phyloP scores from a whole-genome alignment of 1,284 basidiomycete species.

The Fomitopsis pinicola region DNA sequence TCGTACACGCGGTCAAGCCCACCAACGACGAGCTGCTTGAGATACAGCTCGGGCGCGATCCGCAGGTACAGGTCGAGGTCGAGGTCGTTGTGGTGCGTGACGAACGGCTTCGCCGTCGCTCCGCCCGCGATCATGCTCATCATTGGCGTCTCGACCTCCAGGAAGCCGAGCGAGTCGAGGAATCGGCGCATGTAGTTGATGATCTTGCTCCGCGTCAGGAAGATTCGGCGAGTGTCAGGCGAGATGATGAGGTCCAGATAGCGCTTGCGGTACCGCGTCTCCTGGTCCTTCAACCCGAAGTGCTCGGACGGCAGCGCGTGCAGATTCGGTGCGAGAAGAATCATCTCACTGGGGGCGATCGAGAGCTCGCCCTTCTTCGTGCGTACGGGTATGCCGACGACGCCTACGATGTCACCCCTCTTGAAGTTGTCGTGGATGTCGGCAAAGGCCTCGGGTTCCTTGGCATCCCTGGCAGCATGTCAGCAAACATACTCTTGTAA shows the following conservation, averaged over 20 bases:
- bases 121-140: conserved; percentile 97
- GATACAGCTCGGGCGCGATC: conserved; percentile 95
- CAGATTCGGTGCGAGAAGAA: conserved; percentile 92
- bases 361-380: conserved; percentile 97
- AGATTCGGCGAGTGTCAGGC: conserved; percentile 86
- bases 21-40: conserved; percentile 97
- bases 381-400: conserved; percentile 84
- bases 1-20: conserved; percentile 98
- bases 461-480: conserved; percentile 52
- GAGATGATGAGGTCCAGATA: conserved; percentile 99
- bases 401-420: conserved; percentile 95
- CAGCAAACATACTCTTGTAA: not conserved
- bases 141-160: conserved; percentile 99
- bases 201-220: conserved; percentile 85
- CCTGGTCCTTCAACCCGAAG: conserved; percentile 93
- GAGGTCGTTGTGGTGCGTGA: conserved; percentile 99
- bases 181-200: conserved; percentile 91
- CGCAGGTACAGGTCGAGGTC: conserved; percentile 97
- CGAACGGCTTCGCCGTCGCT: conserved; percentile 97
- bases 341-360: conserved; percentile 79
- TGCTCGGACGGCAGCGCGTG: conserved; percentile 92
- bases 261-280: conserved; percentile 97
- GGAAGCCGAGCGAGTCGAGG: conserved; percentile 90
- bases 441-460: conserved; percentile 68
- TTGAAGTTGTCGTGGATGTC: conserved; percentile 84